phyloP scores from a whole-genome alignment of 345 rosid genomes.

The Citrus inodora region DNA sequence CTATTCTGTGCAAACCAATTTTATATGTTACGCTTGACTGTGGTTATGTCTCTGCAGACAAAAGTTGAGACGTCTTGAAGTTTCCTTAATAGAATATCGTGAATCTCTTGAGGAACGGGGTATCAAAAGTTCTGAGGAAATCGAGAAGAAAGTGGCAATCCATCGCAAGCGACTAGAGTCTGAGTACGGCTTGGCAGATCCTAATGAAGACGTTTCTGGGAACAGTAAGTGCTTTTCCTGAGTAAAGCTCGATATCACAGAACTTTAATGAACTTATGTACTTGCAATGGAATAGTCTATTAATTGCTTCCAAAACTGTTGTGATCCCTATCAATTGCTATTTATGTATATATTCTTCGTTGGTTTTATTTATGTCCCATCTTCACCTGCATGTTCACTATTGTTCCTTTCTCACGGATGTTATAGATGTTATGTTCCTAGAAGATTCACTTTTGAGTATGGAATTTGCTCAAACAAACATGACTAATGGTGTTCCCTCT shows the following conservation, averaged over 20 bases:
- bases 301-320: not conserved
- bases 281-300: not conserved
- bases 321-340: not conserved
- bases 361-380: not conserved
- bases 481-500: not conserved
- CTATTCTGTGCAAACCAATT: not conserved
- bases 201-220: conserved; percentile 33
- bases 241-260: not conserved
- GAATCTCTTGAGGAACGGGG: conserved; percentile 95
- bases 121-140: conserved; percentile 70
- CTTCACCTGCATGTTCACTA: too few species aligned
- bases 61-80: conserved; percentile 87
- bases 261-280: not conserved
- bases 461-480: not conserved
- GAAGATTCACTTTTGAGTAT: not conserved
- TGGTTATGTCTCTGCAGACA: conserved; percentile 49
- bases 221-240: conserved; percentile 51
- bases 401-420: too few species aligned
- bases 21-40: conserved; percentile 7
- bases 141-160: conserved; percentile 77
- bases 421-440: too few species aligned
- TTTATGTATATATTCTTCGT: not conserved
- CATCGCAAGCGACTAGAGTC: conserved; percentile 74
- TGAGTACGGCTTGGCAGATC: conserved; percentile 61
- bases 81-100: conserved; percentile 88